A percentile compares a stretch with the other conserved stretches of the same genome.
Evolutionary conservation across 257 asterid genomes (phyloP).

Genomic region (Paraleonurus japonicus): DNA sequence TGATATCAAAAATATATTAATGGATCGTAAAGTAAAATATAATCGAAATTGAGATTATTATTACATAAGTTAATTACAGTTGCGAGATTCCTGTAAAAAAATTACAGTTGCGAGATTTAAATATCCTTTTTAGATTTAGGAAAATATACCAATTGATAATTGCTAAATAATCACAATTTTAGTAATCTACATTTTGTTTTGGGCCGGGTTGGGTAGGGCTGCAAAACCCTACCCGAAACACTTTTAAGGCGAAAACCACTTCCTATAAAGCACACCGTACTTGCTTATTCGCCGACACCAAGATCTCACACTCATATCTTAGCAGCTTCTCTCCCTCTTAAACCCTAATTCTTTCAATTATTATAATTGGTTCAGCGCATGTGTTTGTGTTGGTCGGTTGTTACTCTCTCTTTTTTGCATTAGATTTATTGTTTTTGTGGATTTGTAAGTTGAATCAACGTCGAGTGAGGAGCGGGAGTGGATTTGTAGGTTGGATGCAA

Average conservation of each 20-base stretch:
- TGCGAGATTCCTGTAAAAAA: too few species aligned
- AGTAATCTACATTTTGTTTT: not conserved
- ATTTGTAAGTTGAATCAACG: conserved; percentile 44
- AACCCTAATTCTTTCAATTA: conserved; percentile 27
- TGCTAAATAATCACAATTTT: too few species aligned
- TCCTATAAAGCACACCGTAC: conserved; percentile 32
- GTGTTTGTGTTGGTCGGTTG: too few species aligned
- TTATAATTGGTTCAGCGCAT: not conserved
- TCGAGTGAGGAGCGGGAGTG: conserved; percentile 78
- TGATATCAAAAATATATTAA: too few species aligned
- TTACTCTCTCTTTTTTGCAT: too few species aligned
- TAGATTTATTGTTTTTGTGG: conserved; percentile 25
- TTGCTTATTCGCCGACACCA: not conserved
- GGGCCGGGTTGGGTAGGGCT: not conserved
- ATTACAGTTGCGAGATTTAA: too few species aligned
- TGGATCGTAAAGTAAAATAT: too few species aligned
- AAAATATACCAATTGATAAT: too few species aligned
- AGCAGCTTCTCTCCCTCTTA: conserved; percentile 6
- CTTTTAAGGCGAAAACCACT: conserved; percentile 14
- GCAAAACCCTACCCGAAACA: conserved; percentile 38
- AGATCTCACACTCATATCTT: not conserved
- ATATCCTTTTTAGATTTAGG: too few species aligned
- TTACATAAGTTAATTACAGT: too few species aligned
- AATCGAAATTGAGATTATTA: too few species aligned
- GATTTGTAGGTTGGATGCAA: conserved; percentile 86